Conservation (phyloP, 768 basidiomycete genomes). For the Serpula lacrymans region DNA sequence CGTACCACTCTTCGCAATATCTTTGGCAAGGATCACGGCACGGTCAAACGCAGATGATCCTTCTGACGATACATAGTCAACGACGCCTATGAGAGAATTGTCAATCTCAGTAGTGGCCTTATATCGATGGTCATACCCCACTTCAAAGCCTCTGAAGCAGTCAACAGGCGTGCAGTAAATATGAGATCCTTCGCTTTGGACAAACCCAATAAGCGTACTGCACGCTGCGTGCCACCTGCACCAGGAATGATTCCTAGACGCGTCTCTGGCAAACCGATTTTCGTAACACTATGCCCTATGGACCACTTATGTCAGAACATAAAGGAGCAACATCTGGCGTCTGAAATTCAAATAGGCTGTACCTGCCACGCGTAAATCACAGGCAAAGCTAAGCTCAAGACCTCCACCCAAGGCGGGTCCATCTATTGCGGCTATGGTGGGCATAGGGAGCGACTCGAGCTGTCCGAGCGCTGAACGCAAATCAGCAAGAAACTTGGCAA, state of each 20-base stretch:
- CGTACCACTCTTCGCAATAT: slow-evolving; percentile 66
- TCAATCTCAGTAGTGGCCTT: neutral
- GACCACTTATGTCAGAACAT: neutral
- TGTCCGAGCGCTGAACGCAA: slow-evolving; percentile 67
- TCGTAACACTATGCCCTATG: slow-evolving; percentile 63
- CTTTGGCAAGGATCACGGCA: slow-evolving; percentile 64
- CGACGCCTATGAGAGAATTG: slow-evolving; percentile 52
- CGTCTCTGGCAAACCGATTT: slow-evolving; percentile 86
- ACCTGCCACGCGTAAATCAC: slow-evolving; percentile 91
- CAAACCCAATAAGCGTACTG: slow-evolving; percentile 71
- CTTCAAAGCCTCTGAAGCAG: slow-evolving; percentile 62
- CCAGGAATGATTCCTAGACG: slow-evolving; percentile 84
- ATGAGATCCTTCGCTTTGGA: slow-evolving; percentile 85
- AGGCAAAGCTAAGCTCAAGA: slow-evolving; percentile 81
- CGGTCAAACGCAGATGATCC: slow-evolving; percentile 61
- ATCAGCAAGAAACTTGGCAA: slow-evolving; percentile 73
- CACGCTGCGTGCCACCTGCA: slow-evolving; percentile 85
- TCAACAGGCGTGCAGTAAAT: slow-evolving; percentile 72
- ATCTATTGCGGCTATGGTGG: slow-evolving; percentile 90
- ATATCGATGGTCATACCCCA: slow-evolving; percentile 49
- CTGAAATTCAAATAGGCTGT: slow-evolving; percentile 17
- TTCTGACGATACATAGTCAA: slow-evolving; percentile 75
- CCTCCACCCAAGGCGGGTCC: slow-evolving; percentile 95
- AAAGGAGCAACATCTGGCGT: neutral
- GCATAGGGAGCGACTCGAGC: slow-evolving; percentile 82